These are phyloP conservation scores for Nigrospora sphaerica DNA, from an alignment of 2,329 filamentous ascomycete species.

Conservation along the genomic window DNA sequence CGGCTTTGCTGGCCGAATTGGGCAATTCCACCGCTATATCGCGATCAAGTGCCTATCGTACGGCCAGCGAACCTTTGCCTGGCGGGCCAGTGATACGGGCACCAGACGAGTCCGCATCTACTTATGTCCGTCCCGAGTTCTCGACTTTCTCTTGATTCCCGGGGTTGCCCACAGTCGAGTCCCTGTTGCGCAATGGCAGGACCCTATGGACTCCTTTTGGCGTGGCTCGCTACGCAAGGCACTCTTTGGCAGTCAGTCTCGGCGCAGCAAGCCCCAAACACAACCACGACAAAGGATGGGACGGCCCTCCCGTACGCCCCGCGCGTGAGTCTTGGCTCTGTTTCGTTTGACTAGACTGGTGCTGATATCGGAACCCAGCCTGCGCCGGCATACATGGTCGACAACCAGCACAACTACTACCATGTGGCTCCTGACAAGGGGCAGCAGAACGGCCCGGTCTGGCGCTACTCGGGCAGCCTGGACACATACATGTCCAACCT, in stretches of 20 bases:
- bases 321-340: background rate
- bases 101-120: too few relatives aligned
- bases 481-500: slow-evolving; percentile 6
- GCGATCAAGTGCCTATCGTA: too few relatives aligned
- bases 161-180: too few relatives aligned
- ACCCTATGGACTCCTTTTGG: background rate
- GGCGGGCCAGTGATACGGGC: too few relatives aligned
- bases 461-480: slow-evolving; percentile 9
- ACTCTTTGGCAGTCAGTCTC: background rate
- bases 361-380: slow-evolving; percentile 8
- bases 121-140: too few relatives aligned
- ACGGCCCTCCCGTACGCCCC: background rate
- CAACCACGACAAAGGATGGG: background rate
- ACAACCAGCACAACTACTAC: slow-evolving; percentile 13
- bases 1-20: too few relatives aligned
- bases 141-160: too few relatives aligned
- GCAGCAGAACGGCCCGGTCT: slow-evolving; percentile 8
- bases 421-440: slow-evolving; percentile 11
- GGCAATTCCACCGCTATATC: too few relatives aligned
- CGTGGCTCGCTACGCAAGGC: background rate
- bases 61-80: too few relatives aligned
- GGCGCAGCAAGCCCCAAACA: background rate
- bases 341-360: background rate
- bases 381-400: slow-evolving; percentile 11
- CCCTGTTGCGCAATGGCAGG: background rate